Base-by-base conservation (phyloP, 2,329 filamentous ascomycete species). In the Leptographium galeiforme region DNA sequence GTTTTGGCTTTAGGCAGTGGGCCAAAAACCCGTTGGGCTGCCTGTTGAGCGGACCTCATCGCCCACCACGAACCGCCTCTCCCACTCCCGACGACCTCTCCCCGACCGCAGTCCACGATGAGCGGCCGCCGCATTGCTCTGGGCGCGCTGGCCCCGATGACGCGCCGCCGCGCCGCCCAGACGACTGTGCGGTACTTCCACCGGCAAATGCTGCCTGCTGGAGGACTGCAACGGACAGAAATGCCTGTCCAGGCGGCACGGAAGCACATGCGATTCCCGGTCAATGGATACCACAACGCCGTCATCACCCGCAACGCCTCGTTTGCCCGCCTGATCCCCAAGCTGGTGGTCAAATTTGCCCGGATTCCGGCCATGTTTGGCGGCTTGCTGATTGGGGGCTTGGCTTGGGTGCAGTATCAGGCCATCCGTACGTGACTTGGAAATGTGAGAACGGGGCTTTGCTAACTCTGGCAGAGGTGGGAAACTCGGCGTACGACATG, bases 371-470 rank as follows among this genome's bases (percentile, higher is more conserved):
- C 93, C 55, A 85, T 96, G 72, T 90, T 95, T 63, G 93, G 91
- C 44, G 89, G 89, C 44, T 79, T 90, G 48, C 87, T 89, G 63
- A 79, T 98, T 59, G 90, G 88, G 14, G 87, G 87, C 3, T 72
- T 94, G 55, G 89, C 89, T 32, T 98, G 95, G 77, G 72, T 98
- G 49, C 93, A 98, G 66, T 97, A 98, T 66, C 93, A 98, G 69
- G 91, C 93, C 58, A 82, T 84, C 53, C 87, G 87, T 90, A 77
- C 58, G 86, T 47, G 52, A 12, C n/a, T n/a, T 16, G 38, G 38
- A 8, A 13, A 32, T 13, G n/a, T 33, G 19, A n/a, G 25, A 3
- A 14, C 19, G 18, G 18, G n/a, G 32, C 14, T 11, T 12, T 50
- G 25, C 48, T 50, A 53, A 56, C 63, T 16, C n/a, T 2, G 18